Conservation (phyloP, 768 basidiomycete species). For the Mycena galericulata region DNA sequence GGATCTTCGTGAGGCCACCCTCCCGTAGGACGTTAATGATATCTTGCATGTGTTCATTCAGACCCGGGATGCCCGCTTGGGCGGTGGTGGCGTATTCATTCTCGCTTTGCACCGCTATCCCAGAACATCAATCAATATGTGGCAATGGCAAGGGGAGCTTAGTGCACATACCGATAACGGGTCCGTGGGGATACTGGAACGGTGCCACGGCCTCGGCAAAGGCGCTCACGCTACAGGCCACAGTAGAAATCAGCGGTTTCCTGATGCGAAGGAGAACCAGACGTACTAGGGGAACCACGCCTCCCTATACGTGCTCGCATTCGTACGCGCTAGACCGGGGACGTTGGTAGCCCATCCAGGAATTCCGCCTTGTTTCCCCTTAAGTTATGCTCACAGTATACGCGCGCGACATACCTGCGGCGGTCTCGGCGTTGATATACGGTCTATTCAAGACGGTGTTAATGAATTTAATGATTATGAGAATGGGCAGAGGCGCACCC, state of each 20-base stretch:
- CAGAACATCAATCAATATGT: neutral
- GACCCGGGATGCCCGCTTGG: constrained; percentile 44
- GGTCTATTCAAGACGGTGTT: constrained; percentile 38
- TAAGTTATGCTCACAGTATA: neutral
- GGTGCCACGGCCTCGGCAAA: constrained; percentile 48
- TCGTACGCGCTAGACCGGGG: constrained; percentile 69
- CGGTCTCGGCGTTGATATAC: constrained; percentile 75
- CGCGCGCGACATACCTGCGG: constrained; percentile 55
- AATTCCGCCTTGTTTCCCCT: constrained; percentile 47
- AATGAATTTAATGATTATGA: neutral
- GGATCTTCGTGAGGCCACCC: constrained; percentile 52
- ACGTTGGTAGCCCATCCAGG: constrained; percentile 63
- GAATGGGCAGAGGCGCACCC: constrained; percentile 53
- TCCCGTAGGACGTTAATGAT: constrained; percentile 52
- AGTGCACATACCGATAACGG: constrained; percentile 51
- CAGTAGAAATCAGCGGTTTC: constrained; percentile 14
- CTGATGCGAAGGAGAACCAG: neutral
- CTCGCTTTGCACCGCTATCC: constrained; percentile 54
- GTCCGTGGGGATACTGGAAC: constrained; percentile 57
- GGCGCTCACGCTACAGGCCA: constrained; percentile 36
- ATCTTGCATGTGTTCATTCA: constrained; percentile 57
- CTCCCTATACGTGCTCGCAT: constrained; percentile 64
- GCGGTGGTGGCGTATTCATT: constrained; percentile 57
- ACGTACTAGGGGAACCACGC: constrained; percentile 62
- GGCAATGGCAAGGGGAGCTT: neutral